Evolutionary conservation across 768 basidiomycete species (phyloP), one percentile per base, ranked within the genome.

Genomic region (Mycena maculata): DNA sequence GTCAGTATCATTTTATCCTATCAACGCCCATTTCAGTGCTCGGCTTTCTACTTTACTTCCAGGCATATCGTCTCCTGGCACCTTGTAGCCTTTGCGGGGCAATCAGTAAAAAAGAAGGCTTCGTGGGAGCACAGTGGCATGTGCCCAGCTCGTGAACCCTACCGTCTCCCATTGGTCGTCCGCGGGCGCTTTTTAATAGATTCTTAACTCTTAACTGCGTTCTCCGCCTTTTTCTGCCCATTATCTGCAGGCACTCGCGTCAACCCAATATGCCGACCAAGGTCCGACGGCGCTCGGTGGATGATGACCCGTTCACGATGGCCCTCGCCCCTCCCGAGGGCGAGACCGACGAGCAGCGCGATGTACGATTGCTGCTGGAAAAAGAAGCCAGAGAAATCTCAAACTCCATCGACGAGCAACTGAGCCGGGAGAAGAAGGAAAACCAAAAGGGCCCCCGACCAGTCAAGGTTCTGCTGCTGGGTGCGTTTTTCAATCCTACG

Each of bases 371-470:
- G n/a, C 71, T 75, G 4, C 75, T 76, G 18, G 90, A 91, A 66
- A 80, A 75, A 36, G 81, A 83, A 60, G 89, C 86, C 10, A 88
- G 86, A 74, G 79, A 79, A 10, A 71, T 87, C 39, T 90, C 89
- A 0, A 88, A 90, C 71, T 78, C 76, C n/a, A 91, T 91, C 70
- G 90, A 91, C 73, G 87, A 88, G 36, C 84, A 88, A 67, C 72
- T 91, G 59, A 85, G 86, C 70, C 82, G 75, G 28, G 83, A 86
- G 76, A 81, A 83, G 47, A 75, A 74, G 25, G 81, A 82, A 4
- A 85, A 85, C 60, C 84, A 78, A 74, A 88, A 78, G 72, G 80
- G 72, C 10, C 78, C 84, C 0, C 86, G 79, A 63, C 80, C 87
- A 0, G 77, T 89, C 65, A 90, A 89, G 74, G 85, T 91, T 23